These are phyloP conservation scores for Xylaria digitata DNA, from an alignment of 2,329 filamentous ascomycete genomes.

Conservation along the genomic window DNA sequence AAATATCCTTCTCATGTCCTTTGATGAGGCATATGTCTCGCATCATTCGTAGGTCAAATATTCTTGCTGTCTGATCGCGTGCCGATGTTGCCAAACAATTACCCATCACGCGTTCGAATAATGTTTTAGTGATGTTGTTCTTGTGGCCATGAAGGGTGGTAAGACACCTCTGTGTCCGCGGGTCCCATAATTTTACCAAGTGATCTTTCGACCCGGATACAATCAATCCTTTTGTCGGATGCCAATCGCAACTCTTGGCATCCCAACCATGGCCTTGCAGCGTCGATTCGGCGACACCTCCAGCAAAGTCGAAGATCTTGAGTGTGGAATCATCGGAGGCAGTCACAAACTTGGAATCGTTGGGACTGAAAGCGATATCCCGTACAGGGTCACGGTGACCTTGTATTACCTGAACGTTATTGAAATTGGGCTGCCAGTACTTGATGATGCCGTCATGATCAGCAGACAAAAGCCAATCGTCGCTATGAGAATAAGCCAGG, in stretches of 20 bases:
- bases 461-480: conserved; percentile 96
- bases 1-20: conserved; percentile 96
- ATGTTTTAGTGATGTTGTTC: conserved; percentile 92
- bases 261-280: conserved; percentile 98
- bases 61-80: conserved; percentile 88
- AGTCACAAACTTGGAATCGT: conserved; percentile 94
- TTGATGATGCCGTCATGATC: conserved; percentile 96
- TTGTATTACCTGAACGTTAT: conserved; percentile 95
- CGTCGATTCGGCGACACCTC: conserved; percentile 82
- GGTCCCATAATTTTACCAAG: conserved; percentile 97
- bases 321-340: conserved; percentile 93
- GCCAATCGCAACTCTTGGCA: conserved; percentile 96
- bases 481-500: conserved; percentile 89
- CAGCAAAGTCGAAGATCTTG: conserved; percentile 96
- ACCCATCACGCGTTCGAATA: conserved; percentile 88
- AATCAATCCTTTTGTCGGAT: conserved; percentile 91
- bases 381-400: conserved; percentile 91
- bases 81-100: conserved; percentile 91
- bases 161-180: conserved; percentile 87
- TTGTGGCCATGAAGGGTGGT: conserved; percentile 97
- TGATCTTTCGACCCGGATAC: conserved; percentile 98
- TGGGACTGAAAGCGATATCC: conserved; percentile 92
- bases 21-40: conserved; percentile 93
- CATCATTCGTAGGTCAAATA: conserved; percentile 98
- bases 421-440: conserved; percentile 99